Percentiles rank a stretch among this genome's conserved stretches.
These are phyloP conservation scores for Beta vulgaris DNA, from an alignment of 148 eudicot species.

Conservation along the genomic window DNA sequence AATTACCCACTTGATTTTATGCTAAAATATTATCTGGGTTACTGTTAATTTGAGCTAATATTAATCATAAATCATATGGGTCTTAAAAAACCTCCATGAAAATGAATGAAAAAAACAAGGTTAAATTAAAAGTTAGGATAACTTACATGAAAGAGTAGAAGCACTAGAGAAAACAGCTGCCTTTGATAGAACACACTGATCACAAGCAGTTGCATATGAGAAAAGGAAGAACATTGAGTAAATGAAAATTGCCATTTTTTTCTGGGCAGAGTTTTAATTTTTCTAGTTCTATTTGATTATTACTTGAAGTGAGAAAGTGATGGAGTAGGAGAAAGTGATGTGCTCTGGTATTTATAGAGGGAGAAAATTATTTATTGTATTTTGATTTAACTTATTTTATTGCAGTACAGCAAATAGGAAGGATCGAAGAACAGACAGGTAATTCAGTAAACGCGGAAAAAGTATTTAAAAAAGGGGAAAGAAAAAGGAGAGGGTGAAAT, in stretches of 20 bases:
- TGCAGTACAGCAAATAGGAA: conserved; percentile 6
- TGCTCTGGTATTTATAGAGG: conserved; percentile 20
- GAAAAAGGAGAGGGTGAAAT: not conserved
- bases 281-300: not conserved
- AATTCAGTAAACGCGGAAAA: not conserved
- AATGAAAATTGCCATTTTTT: conserved; percentile 15
- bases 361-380: not conserved
- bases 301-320: not conserved
- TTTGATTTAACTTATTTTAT: not conserved
- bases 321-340: not conserved
- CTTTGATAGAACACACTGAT: conserved; percentile 31
- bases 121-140: not conserved
- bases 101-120: not conserved
- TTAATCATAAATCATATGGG: conserved; percentile 8
- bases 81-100: not conserved
- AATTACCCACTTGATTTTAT: conserved; percentile 22
- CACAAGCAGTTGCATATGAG: conserved; percentile 22
- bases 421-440: conserved; percentile 1
- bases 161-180: conserved; percentile 30
- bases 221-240: conserved; percentile 15
- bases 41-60: conserved; percentile 13
- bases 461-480: too few relatives aligned
- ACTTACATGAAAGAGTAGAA: conserved; percentile 36
- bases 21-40: conserved; percentile 23
- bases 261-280: not conserved